Evolutionary conservation across 768 basidiomycete genomes (phyloP).

Genomic region (Leccinum variicolor): DNA sequence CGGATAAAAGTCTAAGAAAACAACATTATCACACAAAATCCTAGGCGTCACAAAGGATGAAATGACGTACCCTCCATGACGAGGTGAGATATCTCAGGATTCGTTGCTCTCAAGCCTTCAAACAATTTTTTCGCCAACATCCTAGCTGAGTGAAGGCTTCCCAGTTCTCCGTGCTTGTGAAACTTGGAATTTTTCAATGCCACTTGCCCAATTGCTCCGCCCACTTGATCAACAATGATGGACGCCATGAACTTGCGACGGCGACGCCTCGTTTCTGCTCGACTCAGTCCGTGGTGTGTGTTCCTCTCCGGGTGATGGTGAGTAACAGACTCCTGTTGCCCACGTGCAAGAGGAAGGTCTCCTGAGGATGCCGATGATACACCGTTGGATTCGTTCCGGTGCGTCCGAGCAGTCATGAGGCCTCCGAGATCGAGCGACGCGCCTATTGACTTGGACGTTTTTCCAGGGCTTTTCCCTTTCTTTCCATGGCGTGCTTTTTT

Average conservation of each 20-base stretch:
- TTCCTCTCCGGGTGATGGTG: conserved; percentile 11
- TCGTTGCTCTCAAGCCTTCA: conserved; percentile 53
- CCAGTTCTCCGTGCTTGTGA: conserved; percentile 51
- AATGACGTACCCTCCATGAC: conserved; percentile 56
- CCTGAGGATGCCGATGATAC: conserved; percentile 3
- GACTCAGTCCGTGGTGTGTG: conserved; percentile 13
- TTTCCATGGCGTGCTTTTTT: conserved; percentile 38
- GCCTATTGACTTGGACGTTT: conserved; percentile 34
- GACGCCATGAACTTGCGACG: conserved; percentile 53
- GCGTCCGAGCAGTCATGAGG: conserved; percentile 9
- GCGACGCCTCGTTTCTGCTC: conserved; percentile 38
- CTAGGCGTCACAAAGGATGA: not conserved
- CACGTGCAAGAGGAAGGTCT: conserved; percentile 5
- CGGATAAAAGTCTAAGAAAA: conserved; percentile 64
- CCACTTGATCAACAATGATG: conserved; percentile 67
- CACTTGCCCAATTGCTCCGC: conserved; percentile 65
- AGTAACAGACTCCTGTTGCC: conserved; percentile 10
- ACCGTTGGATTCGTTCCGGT: conserved; percentile 12
- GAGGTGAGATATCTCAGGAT: conserved; percentile 58
- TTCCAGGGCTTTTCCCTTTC: conserved; percentile 49
- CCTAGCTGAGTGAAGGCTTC: conserved; percentile 59
- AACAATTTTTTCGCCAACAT: conserved; percentile 69
- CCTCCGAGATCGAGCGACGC: conserved; percentile 35
- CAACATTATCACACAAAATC: not conserved
- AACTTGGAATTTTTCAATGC: conserved; percentile 65